Conservation (phyloP, 2,329 filamentous ascomycete species). For the Aspergillus candidus region DNA sequence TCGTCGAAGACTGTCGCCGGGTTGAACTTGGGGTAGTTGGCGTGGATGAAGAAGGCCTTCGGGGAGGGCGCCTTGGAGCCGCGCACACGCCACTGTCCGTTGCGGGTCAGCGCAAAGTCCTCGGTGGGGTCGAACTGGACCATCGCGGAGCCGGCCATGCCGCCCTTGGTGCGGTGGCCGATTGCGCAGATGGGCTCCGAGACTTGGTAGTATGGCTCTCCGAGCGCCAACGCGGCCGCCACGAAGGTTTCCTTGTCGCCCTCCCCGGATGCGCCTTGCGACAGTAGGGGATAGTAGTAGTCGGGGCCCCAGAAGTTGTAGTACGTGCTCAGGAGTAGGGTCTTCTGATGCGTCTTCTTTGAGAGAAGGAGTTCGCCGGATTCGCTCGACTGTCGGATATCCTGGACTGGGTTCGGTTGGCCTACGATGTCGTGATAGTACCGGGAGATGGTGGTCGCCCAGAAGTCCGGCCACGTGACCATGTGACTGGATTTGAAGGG, state of each 20-base stretch:
- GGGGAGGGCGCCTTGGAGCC: slow-evolving; percentile 24
- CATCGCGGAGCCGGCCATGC: slow-evolving; percentile 34
- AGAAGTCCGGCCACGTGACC: slow-evolving; percentile 46
- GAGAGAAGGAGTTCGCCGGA: slow-evolving; percentile 43
- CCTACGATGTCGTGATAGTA: slow-evolving; percentile 37
- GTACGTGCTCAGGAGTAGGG: slow-evolving; percentile 44
- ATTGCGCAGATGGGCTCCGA: slow-evolving; percentile 30
- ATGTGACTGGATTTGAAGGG: slow-evolving; percentile 39
- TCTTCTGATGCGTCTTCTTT: slow-evolving; percentile 37
- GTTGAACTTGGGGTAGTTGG: slow-evolving; percentile 38
- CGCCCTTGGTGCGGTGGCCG: slow-evolving; percentile 23
- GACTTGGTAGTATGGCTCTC: slow-evolving; percentile 39
- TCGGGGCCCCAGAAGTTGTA: slow-evolving; percentile 46
- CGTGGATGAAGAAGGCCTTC: slow-evolving; percentile 36
- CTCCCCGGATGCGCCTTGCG: slow-evolving; percentile 44
- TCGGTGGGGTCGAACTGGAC: slow-evolving; percentile 33
- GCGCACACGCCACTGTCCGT: slow-evolving; percentile 19
- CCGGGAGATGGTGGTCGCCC: slow-evolving; percentile 35
- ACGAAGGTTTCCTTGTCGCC: slow-evolving; percentile 50
- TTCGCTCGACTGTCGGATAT: slow-evolving; percentile 33
- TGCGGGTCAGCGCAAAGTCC: slow-evolving; percentile 25
- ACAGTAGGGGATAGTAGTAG: slow-evolving; percentile 42
- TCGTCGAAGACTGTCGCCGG: slow-evolving; percentile 32
- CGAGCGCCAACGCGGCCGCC: slow-evolving; percentile 38
- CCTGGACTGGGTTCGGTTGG: slow-evolving; percentile 17